A percentile compares a stretch with the other conserved stretches of the same genome.
Evolutionary conservation across 495 filamentous ascomycete species (phyloP).

Genomic region (Penicillium bovifimosum): DNA sequence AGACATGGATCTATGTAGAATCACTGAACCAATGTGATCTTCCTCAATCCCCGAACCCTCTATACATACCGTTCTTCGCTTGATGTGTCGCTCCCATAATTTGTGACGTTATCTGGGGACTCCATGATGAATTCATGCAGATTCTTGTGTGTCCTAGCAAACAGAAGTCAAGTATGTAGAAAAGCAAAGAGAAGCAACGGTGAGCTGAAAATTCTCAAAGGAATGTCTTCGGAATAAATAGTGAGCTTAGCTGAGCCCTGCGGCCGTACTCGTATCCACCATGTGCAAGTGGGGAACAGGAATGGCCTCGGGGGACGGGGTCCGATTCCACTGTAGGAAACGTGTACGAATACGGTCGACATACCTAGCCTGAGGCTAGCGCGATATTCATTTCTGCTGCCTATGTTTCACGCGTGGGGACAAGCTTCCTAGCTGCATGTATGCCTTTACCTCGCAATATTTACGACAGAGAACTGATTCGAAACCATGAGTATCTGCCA

Average conservation of each 20-base stretch:
- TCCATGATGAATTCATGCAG: conserved; percentile 6
- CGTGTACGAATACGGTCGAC: not conserved
- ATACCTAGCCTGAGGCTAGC: no score
- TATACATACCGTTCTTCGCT: conserved; percentile 24
- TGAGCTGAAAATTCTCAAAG: not conserved
- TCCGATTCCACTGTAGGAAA: not conserved
- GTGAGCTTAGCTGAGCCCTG: not conserved
- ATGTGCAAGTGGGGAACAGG: conserved; percentile 8
- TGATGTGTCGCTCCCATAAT: conserved; percentile 21
- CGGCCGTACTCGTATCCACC: conserved; percentile 10
- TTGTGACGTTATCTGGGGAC: conserved; percentile 4
- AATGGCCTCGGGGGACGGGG: not conserved
- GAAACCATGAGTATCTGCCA: no score
- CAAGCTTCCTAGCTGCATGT: not conserved
- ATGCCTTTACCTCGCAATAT: not conserved
- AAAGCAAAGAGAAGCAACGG: not conserved
- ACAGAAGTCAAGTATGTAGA: not conserved
- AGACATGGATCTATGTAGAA: not conserved
- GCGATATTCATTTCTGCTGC: not conserved
- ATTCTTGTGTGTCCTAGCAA: not conserved
- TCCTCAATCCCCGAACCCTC: not conserved
- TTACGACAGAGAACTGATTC: not conserved
- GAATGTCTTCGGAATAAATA: not conserved
- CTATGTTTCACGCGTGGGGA: not conserved
- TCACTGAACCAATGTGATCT: not conserved